phyloP scores from a whole-genome alignment of 2,329 filamentous ascomycete genomes.

The Cladophialophora bantiana region DNA sequence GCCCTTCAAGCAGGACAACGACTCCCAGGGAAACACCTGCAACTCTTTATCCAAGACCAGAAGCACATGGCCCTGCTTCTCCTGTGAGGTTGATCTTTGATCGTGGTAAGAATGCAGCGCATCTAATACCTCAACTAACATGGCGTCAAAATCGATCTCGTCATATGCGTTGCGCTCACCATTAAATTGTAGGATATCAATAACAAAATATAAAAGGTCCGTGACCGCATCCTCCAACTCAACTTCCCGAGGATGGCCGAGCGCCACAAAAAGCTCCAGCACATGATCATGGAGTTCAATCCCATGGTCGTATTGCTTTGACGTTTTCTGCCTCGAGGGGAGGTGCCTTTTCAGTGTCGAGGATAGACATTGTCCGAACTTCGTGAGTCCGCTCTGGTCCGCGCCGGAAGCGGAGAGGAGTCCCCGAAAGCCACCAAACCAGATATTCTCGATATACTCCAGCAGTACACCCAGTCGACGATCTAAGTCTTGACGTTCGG shows the following conservation, averaged over 20 bases:
- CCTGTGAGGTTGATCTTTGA: slow-evolving; percentile 44
- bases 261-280: slow-evolving; percentile 84
- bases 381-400: slow-evolving; percentile 69
- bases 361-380: slow-evolving; percentile 80
- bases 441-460: slow-evolving; percentile 85
- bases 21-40: slow-evolving; percentile 95
- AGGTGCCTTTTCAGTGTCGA: slow-evolving; percentile 82
- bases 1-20: slow-evolving; percentile 80
- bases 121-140: slow-evolving; percentile 87
- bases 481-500: slow-evolving; percentile 81
- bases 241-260: slow-evolving; percentile 74
- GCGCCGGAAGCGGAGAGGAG: slow-evolving; percentile 81
- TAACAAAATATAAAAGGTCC: slow-evolving; percentile 92
- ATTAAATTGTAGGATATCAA: slow-evolving; percentile 95
- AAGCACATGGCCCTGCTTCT: slow-evolving; percentile 70
- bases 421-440: slow-evolving; percentile 93
- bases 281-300: slow-evolving; percentile 70
- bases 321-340: slow-evolving; percentile 72
- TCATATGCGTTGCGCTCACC: slow-evolving; percentile 97
- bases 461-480: slow-evolving; percentile 77
- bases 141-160: slow-evolving; percentile 92
- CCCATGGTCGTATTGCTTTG: slow-evolving; percentile 60
- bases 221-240: slow-evolving; percentile 90
- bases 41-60: slow-evolving; percentile 90
- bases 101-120: slow-evolving; percentile 80